Conservation (phyloP, 192 early-diverging fungal genomes). For the Glomus cerebriforme region DNA sequence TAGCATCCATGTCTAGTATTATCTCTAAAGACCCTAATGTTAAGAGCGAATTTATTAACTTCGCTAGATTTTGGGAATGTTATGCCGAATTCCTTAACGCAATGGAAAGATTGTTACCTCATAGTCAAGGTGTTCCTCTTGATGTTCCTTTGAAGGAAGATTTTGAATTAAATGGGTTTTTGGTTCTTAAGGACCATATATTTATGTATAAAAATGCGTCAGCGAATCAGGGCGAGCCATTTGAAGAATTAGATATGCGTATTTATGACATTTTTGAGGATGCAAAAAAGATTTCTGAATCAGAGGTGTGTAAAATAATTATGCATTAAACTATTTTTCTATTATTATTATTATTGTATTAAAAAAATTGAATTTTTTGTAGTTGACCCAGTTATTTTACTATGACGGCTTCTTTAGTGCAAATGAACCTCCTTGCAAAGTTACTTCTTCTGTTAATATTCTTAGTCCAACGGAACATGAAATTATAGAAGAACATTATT, state of each 20-base stretch:
- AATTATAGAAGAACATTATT: neutral
- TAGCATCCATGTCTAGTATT: neutral
- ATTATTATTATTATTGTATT: neutral
- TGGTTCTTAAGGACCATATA: constrained; percentile 38
- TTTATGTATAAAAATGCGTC: constrained; percentile 3
- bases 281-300: constrained; percentile 23
- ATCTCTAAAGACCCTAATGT: constrained; percentile 23
- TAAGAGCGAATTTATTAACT: neutral
- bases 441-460: neutral
- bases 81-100: constrained; percentile 25
- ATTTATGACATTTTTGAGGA: constrained; percentile 29
- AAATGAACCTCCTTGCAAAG: neutral
- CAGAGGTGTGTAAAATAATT: neutral
- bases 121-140: constrained; percentile 28
- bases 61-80: constrained; percentile 28
- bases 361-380: neutral
- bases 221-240: constrained; percentile 10
- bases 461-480: neutral
- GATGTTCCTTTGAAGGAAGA: constrained; percentile 41
- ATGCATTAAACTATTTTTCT: neutral
- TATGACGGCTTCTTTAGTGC: constrained; percentile 19
- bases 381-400: constrained; percentile 19
- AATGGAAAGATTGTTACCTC: constrained; percentile 23
- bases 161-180: constrained; percentile 46
- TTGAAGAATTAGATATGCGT: constrained; percentile 35